Base-by-base conservation (phyloP, 2,329 filamentous ascomycete species). In the Penicillium occitanis region DNA sequence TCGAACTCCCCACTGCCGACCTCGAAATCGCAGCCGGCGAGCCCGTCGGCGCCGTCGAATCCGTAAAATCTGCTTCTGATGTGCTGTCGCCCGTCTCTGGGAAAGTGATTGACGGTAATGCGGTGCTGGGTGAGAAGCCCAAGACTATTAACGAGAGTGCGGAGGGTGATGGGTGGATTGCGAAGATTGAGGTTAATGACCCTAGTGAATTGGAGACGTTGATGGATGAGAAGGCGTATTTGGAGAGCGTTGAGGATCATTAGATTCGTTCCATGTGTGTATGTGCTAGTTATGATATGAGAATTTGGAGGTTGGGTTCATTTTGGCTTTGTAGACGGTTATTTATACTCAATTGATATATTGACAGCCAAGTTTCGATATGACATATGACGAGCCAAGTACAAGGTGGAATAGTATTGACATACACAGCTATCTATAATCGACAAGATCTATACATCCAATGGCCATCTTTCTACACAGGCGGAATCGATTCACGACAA, bases 41-140 rank as follows among this genome's bases (percentile, higher is more conserved):
- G 76, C 85, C 90, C 70, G 91, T 98, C 72, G 95, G 95, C 71
- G 93, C 94, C 68, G 94, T 99, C 73, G 95, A 99, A 84, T 97
- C 93, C 2, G 95, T 99, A 80, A 99, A 99, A 86, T 95, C 91
- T 69, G 95, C 95, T n/a, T 94, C 92, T 69, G 95, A 99, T 78
- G 97, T 99, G 84, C 90, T 97, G 82, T 89, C 92, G 14, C 95
- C 95, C 19, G 86, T 97, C 71, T 82, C 85, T 62, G 94, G 94
- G 76, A 90, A 83, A 71, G 87, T 99, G 68, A 85, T 87, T 44
- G 87, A 90, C 74, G 84, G 89, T 73, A 99, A 99, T 83, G 75
- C 76, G 11, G 76, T 83, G 67, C 86, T 99, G 68, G 91, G 96
- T 79, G 90, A 95, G 79, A 93, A 91, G 83, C 94, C 95, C 25